phyloP scores from a whole-genome alignment of 1,284 basidiomycete species.

The Pseudozyma sp. region DNA sequence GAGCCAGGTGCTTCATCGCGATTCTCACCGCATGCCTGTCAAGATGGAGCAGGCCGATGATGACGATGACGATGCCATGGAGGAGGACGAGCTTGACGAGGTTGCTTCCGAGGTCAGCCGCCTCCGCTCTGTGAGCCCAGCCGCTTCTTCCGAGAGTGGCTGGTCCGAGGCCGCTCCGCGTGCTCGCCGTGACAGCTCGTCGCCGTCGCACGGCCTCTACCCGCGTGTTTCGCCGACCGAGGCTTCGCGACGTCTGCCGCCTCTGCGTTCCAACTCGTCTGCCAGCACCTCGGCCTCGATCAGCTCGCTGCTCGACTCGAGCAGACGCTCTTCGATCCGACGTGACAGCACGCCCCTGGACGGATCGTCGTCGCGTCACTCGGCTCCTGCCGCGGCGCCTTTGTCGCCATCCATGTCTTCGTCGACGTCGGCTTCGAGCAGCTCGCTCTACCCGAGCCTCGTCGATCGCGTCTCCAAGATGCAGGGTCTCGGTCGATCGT shows the following conservation, averaged over 20 bases:
- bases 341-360: constrained; percentile 20
- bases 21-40: constrained; percentile 12
- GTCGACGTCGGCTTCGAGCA: constrained; percentile 10
- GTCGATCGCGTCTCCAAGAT: constrained; percentile 42
- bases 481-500: constrained; percentile 39
- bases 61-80: constrained; percentile 46
- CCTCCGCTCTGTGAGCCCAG: constrained; percentile 41
- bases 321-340: constrained; percentile 18
- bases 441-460: constrained; percentile 49
- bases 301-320: constrained; percentile 40
- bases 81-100: constrained; percentile 38
- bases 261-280: constrained; percentile 30
- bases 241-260: constrained; percentile 35
- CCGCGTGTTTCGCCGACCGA: constrained; percentile 40
- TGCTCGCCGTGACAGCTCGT: constrained; percentile 31
- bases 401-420: constrained; percentile 18
- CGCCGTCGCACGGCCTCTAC: constrained; percentile 48
- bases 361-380: constrained; percentile 10
- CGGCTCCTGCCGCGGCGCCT: constrained; percentile 20
- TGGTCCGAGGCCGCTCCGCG: constrained; percentile 14
- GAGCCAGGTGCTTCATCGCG: background rate
- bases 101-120: constrained; percentile 18
- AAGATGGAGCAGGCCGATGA: constrained; percentile 18
- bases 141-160: constrained; percentile 36
- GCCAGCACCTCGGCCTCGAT: constrained; percentile 35